Base-by-base conservation (phyloP, 2,329 filamentous ascomycete genomes). In the Cladosporium sphaerospermum region DNA sequence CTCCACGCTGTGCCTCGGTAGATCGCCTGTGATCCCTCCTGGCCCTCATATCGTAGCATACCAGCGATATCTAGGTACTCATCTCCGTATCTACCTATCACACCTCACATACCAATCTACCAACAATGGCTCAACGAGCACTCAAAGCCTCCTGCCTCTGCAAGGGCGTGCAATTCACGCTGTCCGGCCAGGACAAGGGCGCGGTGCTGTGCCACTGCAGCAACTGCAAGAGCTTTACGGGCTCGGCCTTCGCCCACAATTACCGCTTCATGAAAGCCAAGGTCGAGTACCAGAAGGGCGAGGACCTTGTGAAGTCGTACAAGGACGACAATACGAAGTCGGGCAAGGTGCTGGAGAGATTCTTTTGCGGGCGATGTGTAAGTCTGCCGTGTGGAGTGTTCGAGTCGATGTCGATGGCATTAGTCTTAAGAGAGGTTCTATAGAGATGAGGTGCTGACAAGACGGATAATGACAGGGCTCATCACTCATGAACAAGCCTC, bases 321-420 rank as follows among this genome's bases (percentile, higher is more conserved):
- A 53, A 39, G 3, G 64, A 67, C 45, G 34, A 18, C 8, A 53
- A 62, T 11, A 66, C 64, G 6, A 61, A 61, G 56, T 60, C 51
- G 13, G 62, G 62, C 5, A 62, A 60, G 13, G 55, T 57, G 32
- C 13, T 67, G 16, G 54, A 45, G 9, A 50, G 64, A 40, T 57
- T 59, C 45, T 67, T 67, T 42, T 67, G 64, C 44, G 39, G 40
- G 36, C 58, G 56, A 16, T 67, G 64, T 54, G 64, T 64, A 59
- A 40, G 62, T 59, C 13, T 16, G 16, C 19, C 8, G 3, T 39
- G n/a, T 14, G 8, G 8, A 39, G n/a, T 39, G 8, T 14, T 8
- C 23, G 23, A 39, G 9, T 36, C 13, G 2, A 14, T 9, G 8
- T 39, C 36, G 16, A 39, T 39, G 10, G 36, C 11, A n/a, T 3